Base-by-base conservation (phyloP, 1,284 basidiomycete species). In the Ustilago lituana region DNA sequence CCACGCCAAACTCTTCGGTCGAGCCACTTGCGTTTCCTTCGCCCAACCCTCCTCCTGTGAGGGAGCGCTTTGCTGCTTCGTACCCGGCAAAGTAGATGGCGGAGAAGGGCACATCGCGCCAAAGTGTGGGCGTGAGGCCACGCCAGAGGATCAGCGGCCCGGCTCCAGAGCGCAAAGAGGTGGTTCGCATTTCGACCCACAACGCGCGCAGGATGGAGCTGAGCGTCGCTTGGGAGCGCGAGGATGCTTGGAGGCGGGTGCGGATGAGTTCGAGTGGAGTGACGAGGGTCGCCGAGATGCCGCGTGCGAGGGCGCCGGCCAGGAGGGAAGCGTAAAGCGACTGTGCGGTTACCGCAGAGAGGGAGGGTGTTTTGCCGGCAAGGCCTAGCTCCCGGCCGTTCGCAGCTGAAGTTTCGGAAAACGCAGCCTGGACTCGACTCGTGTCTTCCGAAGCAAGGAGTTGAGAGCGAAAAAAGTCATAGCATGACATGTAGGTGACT, bases 41-140 rank as follows among this genome's bases (percentile, higher is more conserved):
- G 10, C 83, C 83, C 45, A 84, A 62, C 3, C 84, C 83, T 14
- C 80, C 74, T 6, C 83, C 81, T 0, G 79, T 80, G 15, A 78
- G 63, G 26, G 66, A 55, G 12, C 73, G 48, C 57, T 83, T 83
- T 39, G 82, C 73, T 17, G 63, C 76, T 62, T 85, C 84, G 63
- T 84, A 85, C 0, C 81, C 83, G 1, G 82, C 79, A 91, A 93
- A 95, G 77, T 96, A 96, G 40, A 94, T 85, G 0, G 93, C 95
- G 35, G 91, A 94, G 82, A 98, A 98, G 0, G 95, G 95, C 1
- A 98, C 95, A 75, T 98, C 95, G 55, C 95, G 87, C 93, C 93
- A 98, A 8, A 98, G 85, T 5, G 94, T 97, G 4, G 94, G 88
- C 0, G 90, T 90, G 4, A 98, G 86, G 0, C 95, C 95, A 51